A percentile compares a stretch with the other conserved stretches of the same genome.
phyloP scores from a whole-genome alignment of 768 basidiomycete genomes.

The Neoboletus magnificus region DNA sequence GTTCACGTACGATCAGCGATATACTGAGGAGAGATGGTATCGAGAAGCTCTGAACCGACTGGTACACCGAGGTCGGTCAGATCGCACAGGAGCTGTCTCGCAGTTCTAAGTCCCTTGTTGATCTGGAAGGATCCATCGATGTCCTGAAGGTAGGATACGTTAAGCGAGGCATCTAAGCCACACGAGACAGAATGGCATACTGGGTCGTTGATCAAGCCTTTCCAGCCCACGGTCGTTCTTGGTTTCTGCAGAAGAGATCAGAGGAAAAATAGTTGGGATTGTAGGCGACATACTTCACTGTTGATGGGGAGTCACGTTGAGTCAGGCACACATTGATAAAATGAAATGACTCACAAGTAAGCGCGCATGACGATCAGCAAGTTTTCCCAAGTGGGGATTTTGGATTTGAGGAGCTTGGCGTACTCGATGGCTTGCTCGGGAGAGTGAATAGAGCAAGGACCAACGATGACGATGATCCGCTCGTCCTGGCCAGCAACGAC shows the following conservation, averaged over 20 bases:
- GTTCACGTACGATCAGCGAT: conserved; percentile 63
- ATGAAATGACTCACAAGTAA: conserved; percentile 76
- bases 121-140: conserved; percentile 94
- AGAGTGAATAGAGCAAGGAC: conserved; percentile 94
- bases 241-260: conserved; percentile 64
- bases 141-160: conserved; percentile 37
- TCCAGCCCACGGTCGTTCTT: conserved; percentile 96
- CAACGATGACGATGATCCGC: conserved; percentile 85
- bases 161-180: not conserved
- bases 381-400: conserved; percentile 65
- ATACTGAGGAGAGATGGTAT: conserved; percentile 81
- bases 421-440: conserved; percentile 83
- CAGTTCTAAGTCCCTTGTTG: conserved; percentile 92
- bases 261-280: not conserved
- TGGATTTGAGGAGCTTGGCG: conserved; percentile 66
- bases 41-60: conserved; percentile 91
- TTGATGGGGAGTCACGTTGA: conserved; percentile 30
- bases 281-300: conserved; percentile 37
- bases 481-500: conserved; percentile 84
- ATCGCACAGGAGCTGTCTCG: conserved; percentile 86
- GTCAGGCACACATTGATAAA: conserved; percentile 17
- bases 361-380: conserved; percentile 93
- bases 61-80: conserved; percentile 87
- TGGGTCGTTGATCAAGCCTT: conserved; percentile 93
- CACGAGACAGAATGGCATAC: conserved; percentile 9